These are phyloP conservation scores for Microsporum canis DNA, from an alignment of 2,329 filamentous ascomycete genomes.

Conservation along the genomic window DNA sequence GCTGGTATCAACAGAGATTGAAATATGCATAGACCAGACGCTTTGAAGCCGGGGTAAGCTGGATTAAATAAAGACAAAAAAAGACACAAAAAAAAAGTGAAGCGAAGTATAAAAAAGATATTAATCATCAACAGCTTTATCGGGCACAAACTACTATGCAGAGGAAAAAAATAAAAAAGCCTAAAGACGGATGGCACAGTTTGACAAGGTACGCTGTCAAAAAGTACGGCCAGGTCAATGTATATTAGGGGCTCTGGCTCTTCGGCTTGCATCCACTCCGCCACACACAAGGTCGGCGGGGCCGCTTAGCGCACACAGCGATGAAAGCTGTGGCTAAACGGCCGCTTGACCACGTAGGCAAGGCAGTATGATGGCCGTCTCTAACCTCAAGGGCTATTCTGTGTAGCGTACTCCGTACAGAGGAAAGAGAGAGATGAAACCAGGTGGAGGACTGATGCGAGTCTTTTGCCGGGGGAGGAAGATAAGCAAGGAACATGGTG, in stretches of 20 bases:
- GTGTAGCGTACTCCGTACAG: neutral
- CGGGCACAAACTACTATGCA: neutral
- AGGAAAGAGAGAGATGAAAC: neutral
- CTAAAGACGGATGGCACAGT: neutral
- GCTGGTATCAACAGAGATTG: neutral
- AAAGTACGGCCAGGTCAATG: neutral
- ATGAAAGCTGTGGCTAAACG: constrained; percentile 3
- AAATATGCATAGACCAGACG: neutral
- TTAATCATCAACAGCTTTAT: constrained; percentile 1
- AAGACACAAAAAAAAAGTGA: neutral
- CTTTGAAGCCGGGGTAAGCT: neutral
- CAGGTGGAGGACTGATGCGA: neutral
- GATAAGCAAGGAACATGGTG: neutral
- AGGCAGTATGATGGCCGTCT: neutral
- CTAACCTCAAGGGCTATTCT: neutral
- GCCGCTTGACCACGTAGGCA: neutral
- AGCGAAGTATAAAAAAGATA: neutral
- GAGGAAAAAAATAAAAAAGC: neutral
- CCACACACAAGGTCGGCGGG: constrained; percentile 13
- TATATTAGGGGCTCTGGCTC: neutral
- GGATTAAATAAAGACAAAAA: neutral
- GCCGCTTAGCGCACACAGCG: constrained; percentile 4
- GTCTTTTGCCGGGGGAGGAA: neutral
- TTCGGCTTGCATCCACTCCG: constrained; percentile 7
- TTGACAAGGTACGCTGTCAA: neutral